A percentile compares a stretch with the other conserved stretches of the same genome.
phyloP scores from a whole-genome alignment of 768 basidiomycete species.

The Fomitopsis serialis region DNA sequence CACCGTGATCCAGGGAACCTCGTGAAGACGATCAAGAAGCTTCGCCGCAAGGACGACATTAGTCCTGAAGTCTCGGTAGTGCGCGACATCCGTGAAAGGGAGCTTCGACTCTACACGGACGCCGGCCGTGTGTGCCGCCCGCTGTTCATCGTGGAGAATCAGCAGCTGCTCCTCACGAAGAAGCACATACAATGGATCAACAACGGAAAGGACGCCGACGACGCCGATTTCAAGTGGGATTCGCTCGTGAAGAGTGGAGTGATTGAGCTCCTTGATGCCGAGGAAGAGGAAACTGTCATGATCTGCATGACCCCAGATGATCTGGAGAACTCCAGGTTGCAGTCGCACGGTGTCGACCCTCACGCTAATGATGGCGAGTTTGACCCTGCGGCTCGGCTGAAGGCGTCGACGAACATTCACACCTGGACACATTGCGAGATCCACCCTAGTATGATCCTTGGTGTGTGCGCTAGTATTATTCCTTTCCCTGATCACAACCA shows the following conservation, averaged over 20 bases:
- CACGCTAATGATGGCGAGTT: constrained; percentile 62
- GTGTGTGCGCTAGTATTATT: constrained; percentile 97
- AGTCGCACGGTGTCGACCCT: constrained; percentile 53
- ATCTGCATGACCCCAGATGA: constrained; percentile 99
- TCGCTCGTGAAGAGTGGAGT: constrained; percentile 82
- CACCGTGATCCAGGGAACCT: constrained; percentile 92
- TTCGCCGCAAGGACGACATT: constrained; percentile 92
- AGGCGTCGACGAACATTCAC: constrained; percentile 78
- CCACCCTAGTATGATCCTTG: constrained; percentile 98
- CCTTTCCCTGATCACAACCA: constrained; percentile 99
- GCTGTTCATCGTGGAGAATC: constrained; percentile 92
- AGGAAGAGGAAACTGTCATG: constrained; percentile 99
- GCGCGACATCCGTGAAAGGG: constrained; percentile 93
- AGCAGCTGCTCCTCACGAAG: constrained; percentile 78
- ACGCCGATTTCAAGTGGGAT: constrained; percentile 80
- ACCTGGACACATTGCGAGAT: constrained; percentile 99
- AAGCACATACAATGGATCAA: constrained; percentile 75
- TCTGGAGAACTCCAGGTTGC: constrained; percentile 75
- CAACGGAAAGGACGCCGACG: constrained; percentile 50
- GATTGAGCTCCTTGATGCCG: constrained; percentile 92
- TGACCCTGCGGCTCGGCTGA: constrained; percentile 85
- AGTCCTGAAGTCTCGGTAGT: constrained; percentile 96
- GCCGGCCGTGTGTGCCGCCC: constrained; percentile 96
- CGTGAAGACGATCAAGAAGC: constrained; percentile 87
- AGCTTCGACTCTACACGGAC: constrained; percentile 92